phyloP scores from a whole-genome alignment of 495 filamentous ascomycete species.

The Aspergillus avenaceus region DNA sequence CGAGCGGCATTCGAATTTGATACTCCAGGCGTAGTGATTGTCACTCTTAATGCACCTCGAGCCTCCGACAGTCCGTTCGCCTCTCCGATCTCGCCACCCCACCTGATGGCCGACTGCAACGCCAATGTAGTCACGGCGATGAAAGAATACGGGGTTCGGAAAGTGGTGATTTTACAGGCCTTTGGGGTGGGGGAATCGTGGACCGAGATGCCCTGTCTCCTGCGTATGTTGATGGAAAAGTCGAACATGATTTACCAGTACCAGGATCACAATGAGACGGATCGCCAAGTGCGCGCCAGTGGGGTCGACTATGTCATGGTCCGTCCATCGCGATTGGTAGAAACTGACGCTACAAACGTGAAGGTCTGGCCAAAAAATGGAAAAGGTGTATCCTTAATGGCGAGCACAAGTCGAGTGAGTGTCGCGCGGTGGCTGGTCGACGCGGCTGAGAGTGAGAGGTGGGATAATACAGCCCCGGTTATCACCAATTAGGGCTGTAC shows the following conservation, averaged over 20 bases:
- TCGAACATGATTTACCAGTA: constrained; percentile 44
- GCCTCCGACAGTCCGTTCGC: constrained; percentile 43
- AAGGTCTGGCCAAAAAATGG: constrained; percentile 26
- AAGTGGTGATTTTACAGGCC: constrained; percentile 42
- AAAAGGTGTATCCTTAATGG: constrained; percentile 25
- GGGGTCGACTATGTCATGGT: constrained; percentile 41
- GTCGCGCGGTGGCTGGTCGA: constrained; percentile 24
- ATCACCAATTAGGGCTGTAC: constrained; percentile 19
- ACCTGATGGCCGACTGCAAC: constrained; percentile 42
- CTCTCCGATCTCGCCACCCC: constrained; percentile 35
- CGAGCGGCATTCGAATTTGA: constrained; percentile 24
- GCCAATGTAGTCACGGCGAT: constrained; percentile 37
- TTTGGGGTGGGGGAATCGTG: constrained; percentile 45
- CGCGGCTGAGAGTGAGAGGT: constrained; percentile 11
- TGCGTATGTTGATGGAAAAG: constrained; percentile 37
- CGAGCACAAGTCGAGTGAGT: constrained; percentile 20
- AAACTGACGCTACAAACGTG: constrained; percentile 13
- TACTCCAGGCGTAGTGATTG: constrained; percentile 34
- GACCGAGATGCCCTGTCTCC: constrained; percentile 36
- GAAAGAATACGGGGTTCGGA: constrained; percentile 32
- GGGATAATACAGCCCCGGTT: constrained; percentile 24
- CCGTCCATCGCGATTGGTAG: constrained; percentile 34
- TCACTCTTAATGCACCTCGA: constrained; percentile 41
- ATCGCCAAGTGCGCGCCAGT: constrained; percentile 33
- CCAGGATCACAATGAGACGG: constrained; percentile 39